Base-by-base conservation (phyloP, 441 rosid species). In the Geranium incanum region DNA sequence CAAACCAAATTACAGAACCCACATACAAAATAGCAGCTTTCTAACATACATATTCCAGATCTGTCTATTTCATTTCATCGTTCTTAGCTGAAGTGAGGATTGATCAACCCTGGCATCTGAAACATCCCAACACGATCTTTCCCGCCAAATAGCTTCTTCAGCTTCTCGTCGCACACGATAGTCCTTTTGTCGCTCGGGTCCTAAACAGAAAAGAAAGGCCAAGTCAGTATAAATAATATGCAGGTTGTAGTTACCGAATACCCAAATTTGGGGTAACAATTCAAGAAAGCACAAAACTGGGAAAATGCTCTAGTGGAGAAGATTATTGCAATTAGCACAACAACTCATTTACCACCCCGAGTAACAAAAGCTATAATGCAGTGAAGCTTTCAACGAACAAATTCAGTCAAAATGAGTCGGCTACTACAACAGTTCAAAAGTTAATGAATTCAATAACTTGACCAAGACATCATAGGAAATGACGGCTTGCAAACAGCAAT, bases 101-200 rank as follows among this genome's bases (percentile, higher is more conserved):
- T 85, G 64, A 91, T 88, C 84, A 94, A 86, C 74, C 92, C 89
- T 0, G 94, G 93, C 68, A 89, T 80, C 86, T 94, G 93, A 48
- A 88, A 89, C 78, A 91, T 91, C 28, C 98, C 97, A 5, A 94
- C 90, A 6, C 81, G 84, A 48, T 91, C 98, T 76, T 75, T 86
- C 70, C 91, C 95, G n/a, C 69, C 86, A 66, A 90, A 90, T 74
- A 91, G 84, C 88, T 86, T 94, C 92, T 94, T 94, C 84, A 94
- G 84, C 84, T 91, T 94, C 82, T 91, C 97, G 21, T 94, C 95
- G 33, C 97, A 91, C 19, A 87, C 37, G 69, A 94, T 88, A 72
- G 7, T 12, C 16, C 16, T 50, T 15, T 50, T 50, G 11, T 50
- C 59, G 3, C 15, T 13, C 15, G 59, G 59, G 59, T 6, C 13